Evolutionary conservation across 495 filamentous ascomycete genomes (phyloP), one percentile per base, ranked within the genome.

Genomic region (Astrothelium subdiscretum): DNA sequence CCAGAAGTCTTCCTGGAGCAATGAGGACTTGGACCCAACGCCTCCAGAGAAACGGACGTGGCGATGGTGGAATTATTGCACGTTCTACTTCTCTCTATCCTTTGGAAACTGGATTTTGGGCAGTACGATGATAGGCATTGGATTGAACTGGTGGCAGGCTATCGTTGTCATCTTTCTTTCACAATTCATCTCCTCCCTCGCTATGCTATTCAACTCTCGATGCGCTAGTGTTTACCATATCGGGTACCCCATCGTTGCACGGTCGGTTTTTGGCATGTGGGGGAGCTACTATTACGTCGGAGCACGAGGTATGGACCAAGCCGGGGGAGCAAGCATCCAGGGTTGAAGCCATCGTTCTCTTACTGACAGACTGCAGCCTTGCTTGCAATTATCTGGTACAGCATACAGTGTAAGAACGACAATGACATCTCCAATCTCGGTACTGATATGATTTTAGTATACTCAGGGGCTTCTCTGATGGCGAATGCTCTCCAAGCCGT

Each of bases 51-150:
- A 51, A 40, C 59, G 51, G 32, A 44, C 70, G 18, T 71, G 70
- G 70, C 62, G 65, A 57, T 74, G 73, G 72, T 73, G 70, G 71
- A 76, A 76, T 62, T 76, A 73, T 65, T 66, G 70, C 12, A 71
- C 71, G 29, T 76, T 76, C 59, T 78, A 76, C 59, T 69, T 71
- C 60, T 73, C 70, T 1, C 62, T 78, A 40, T 71, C 68, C 15
- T 75, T 78, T 64, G 73, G 72, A 40, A 76, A 77, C 60, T 78
- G 76, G 76, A 76, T 70, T 13, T 54, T 76, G 54, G 75, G 74
- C 40, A 69, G 68, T 29, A 71, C 72, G 1, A 76, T 76, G 74
- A 67, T 78, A 38, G 76, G 74, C 22, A 72, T 76, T 12, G 75
- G 75, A 3, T 58, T 78, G 32, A 76, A 71, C 62, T 78, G 76